Evolutionary conservation across 2,329 filamentous ascomycete genomes (phyloP).

Genomic region (Trichoderma sp.): DNA sequence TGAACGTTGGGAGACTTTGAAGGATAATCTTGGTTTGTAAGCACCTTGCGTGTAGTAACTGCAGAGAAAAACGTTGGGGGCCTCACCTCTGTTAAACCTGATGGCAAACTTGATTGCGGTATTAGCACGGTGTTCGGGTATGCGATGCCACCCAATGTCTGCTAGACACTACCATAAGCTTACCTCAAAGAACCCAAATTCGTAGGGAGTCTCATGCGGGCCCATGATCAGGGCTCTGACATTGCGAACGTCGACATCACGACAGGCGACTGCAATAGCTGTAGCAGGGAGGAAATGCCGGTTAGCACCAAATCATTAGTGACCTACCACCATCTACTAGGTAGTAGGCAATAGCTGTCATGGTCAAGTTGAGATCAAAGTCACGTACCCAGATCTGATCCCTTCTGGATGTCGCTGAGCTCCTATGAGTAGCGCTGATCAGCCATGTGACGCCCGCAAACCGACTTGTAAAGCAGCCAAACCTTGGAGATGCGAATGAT

Average conservation of each 20-base stretch:
- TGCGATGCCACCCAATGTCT: neutral
- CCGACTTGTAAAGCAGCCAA: neutral
- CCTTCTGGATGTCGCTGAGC: constrained; percentile 79
- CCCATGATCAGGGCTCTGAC: constrained; percentile 87
- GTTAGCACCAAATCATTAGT: neutral
- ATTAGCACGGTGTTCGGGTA: constrained; percentile 8
- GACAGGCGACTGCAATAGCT: constrained; percentile 85
- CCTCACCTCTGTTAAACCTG: constrained; percentile 69
- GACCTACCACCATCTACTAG: no score
- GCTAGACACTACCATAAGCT: constrained; percentile 27
- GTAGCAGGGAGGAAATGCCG: neutral
- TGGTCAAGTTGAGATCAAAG: neutral
- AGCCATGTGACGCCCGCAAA: constrained; percentile 2
- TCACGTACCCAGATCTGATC: constrained; percentile 74
- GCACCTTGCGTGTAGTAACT: neutral
- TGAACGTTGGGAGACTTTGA: constrained; percentile 60
- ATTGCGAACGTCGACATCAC: constrained; percentile 84
- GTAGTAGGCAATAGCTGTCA: neutral
- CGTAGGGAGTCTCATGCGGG: constrained; percentile 90
- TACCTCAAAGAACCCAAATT: constrained; percentile 97
- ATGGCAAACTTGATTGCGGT: constrained; percentile 61
- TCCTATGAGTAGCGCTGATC: constrained; percentile 54
- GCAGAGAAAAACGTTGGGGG: neutral
- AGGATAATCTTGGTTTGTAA: constrained; percentile 68
- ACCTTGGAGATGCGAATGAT: constrained; percentile 86